Conservation (phyloP, 176 grass and related monocot species). For the Juncus effusus region DNA sequence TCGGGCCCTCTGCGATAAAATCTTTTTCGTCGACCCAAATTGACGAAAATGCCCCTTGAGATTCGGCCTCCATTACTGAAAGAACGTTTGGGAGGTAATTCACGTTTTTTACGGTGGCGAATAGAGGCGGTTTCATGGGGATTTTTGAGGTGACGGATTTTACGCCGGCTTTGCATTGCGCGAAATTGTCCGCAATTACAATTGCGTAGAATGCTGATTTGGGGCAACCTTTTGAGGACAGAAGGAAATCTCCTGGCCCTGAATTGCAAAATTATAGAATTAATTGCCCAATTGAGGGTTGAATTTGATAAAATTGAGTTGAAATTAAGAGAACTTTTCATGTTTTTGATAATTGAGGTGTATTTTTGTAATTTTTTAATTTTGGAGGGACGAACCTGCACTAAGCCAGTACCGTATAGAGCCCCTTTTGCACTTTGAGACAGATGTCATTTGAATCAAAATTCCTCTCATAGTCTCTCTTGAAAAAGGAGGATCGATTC, state of each 20-base stretch:
- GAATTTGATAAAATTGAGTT: not conserved
- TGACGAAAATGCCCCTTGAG: conserved; percentile 52
- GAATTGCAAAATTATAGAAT: conserved; percentile 8
- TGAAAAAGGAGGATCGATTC: conserved; percentile 46
- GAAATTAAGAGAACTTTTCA: not conserved
- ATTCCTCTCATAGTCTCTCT: conserved; percentile 42
- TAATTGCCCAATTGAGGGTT: conserved; percentile 2
- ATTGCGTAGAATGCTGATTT: conserved; percentile 71
- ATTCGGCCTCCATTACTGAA: conserved; percentile 80
- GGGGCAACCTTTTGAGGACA: conserved; percentile 45
- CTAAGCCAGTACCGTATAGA: conserved; percentile 63
- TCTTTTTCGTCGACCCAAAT: conserved; percentile 73
- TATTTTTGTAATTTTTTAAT: not conserved
- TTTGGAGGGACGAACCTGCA: conserved; percentile 25
- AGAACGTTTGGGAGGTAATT: conserved; percentile 95
- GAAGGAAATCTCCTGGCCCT: conserved; percentile 74
- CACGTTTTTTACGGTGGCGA: conserved; percentile 81
- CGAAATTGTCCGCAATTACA: conserved; percentile 51
- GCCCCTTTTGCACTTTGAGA: conserved; percentile 58
- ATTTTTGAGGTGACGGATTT: conserved; percentile 57
- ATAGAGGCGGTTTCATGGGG: conserved; percentile 84
- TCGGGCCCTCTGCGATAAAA: conserved; percentile 65
- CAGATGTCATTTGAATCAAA: conserved; percentile 74
- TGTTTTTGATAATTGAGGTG: not conserved
- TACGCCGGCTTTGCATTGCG: conserved; percentile 59